These are phyloP conservation scores for Pseudopithomyces chartarum DNA, from an alignment of 2,329 filamentous ascomycete species.

Conservation along the genomic window DNA sequence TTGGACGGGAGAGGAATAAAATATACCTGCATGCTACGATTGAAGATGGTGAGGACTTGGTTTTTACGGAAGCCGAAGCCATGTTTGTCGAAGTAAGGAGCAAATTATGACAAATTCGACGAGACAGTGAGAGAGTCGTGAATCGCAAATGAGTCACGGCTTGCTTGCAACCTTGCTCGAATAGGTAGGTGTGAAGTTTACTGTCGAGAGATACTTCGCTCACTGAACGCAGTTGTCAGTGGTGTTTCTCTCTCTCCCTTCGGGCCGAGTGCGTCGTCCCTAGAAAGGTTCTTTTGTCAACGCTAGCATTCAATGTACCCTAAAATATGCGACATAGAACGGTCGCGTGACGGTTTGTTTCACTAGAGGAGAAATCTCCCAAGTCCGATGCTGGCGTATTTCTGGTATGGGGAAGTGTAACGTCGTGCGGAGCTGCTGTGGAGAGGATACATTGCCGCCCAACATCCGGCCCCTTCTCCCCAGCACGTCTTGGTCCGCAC, in stretches of 20 bases:
- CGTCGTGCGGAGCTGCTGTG: neutral
- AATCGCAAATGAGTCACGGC: neutral
- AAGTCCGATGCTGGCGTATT: neutral
- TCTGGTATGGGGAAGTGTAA: conserved; percentile 3
- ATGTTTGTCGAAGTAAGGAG: conserved; percentile 52
- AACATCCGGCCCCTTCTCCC: neutral
- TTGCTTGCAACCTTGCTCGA: neutral
- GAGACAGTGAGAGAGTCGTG: neutral
- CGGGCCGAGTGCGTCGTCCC: neutral
- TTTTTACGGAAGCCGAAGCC: conserved; percentile 59
- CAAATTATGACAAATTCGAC: conserved; percentile 25
- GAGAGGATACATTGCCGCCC: conserved; percentile 4
- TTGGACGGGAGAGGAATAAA: conserved; percentile 60
- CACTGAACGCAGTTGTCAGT: neutral
- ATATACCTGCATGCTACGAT: conserved; percentile 55
- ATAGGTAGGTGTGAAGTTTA: conserved; percentile 6
- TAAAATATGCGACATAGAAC: neutral
- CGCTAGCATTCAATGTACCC: neutral
- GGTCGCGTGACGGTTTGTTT: neutral
- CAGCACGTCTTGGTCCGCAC: neutral
- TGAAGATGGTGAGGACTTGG: conserved; percentile 54
- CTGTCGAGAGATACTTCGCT: neutral
- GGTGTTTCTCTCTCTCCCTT: neutral
- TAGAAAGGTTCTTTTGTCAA: neutral
- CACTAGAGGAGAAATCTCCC: neutral